Percentiles rank a stretch among this genome's conserved stretches.
These are phyloP conservation scores for Aureobasidium lini DNA, from an alignment of 2,329 filamentous ascomycete genomes.

Conservation along the genomic window DNA sequence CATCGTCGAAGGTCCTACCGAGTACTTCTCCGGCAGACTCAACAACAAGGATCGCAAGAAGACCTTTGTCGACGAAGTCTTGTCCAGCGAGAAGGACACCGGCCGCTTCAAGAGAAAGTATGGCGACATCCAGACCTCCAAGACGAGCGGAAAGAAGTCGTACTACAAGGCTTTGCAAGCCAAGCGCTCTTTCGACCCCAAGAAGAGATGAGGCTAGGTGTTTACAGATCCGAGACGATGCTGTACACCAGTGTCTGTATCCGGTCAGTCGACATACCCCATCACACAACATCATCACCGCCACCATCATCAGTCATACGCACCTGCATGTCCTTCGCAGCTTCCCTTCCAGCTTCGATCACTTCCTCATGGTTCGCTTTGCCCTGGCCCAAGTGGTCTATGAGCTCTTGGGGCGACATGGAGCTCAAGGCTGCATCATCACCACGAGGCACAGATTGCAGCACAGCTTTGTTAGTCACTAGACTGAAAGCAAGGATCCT, in stretches of 20 bases:
- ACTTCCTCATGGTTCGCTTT: constrained; percentile 60
- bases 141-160: constrained; percentile 80
- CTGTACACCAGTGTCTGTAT: constrained; percentile 16
- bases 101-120: constrained; percentile 83
- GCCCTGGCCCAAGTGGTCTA: constrained; percentile 49
- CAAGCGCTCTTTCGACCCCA: constrained; percentile 39
- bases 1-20: constrained; percentile 78
- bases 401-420: constrained; percentile 44
- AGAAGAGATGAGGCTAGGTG: constrained; percentile 22
- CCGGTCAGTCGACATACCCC: constrained; percentile 2
- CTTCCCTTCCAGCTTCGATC: constrained; percentile 51
- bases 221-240: constrained; percentile 16
- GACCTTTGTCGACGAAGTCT: constrained; percentile 78
- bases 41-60: constrained; percentile 81
- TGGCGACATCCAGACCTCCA: constrained; percentile 70
- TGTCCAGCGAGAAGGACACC: constrained; percentile 58
- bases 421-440: constrained; percentile 48
- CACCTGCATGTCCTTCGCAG: constrained; percentile 55
- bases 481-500: constrained; percentile 57
- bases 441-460: constrained; percentile 51
- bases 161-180: constrained; percentile 75
- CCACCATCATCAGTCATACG: not conserved
- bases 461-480: constrained; percentile 57
- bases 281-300: not conserved
- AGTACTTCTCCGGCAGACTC: constrained; percentile 74